Evolutionary conservation across 768 basidiomycete genomes (phyloP), one percentile per base, ranked within the genome.

Genomic region (Xerocomellus chrysenteron): DNA sequence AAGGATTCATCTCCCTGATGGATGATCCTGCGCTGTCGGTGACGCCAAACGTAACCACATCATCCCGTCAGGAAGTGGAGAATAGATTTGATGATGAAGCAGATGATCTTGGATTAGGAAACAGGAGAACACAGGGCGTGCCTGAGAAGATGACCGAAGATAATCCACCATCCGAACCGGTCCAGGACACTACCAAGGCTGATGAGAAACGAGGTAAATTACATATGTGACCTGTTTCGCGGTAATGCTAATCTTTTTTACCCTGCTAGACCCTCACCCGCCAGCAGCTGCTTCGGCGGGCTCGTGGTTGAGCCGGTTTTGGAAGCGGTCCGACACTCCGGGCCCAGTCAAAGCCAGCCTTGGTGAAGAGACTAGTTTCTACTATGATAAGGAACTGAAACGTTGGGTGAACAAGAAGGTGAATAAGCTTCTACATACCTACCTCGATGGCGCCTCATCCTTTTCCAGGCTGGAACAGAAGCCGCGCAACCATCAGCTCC

Each of bases 371-470:
- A 93, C 76, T 28, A 78, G 85, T 28, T 96, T 98, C 76, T 89
- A 92, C 66, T 99, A 91, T 68, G 97, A 99, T 68, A 87, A 90
- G 65, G 94, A 97, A n/a, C 80, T 88, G 57, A 94, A 95, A 70
- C 84, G 89, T 59, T 99, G 97, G 97, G 87, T 99, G 28, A 94
- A 97, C 71, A 95, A 90, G 74, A 94, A 89, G 76, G 94, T 92
- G 57, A 69, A 74, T 59, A 7, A 10, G 21, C 49, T 54, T 28
- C 30, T 48, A 44, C 19, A 10, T 45, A 40, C 24, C 36, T 33
- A 24, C n/a, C 2, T 32, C 5, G 35, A 42, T 39, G 8, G 40
- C 30, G 19, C 16, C 60, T 48, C 21, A 56, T 62, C 1, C 17
- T 52, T 33, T 21, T 46, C 8, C 44, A 92, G 90, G 81, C 74